These are phyloP conservation scores for Pseudocercospora cruenta DNA, from an alignment of 2,329 filamentous ascomycete species.

Conservation along the genomic window DNA sequence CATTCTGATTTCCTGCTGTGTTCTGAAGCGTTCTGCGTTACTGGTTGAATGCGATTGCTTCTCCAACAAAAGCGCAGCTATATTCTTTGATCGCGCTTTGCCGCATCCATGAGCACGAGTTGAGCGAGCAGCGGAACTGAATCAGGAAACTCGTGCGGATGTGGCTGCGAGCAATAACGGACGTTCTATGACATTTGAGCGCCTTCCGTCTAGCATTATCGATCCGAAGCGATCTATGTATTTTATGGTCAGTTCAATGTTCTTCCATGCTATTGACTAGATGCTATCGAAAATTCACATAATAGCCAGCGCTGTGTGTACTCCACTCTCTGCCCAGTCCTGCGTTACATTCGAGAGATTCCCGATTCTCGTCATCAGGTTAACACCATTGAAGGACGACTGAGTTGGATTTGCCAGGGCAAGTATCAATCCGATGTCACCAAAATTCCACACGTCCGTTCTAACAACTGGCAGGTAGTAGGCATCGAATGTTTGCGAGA, in stretches of 20 bases:
- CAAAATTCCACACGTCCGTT: neutral
- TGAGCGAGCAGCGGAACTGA: too few species aligned
- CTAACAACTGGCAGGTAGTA: neutral
- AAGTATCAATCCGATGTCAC: neutral
- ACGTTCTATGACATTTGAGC: too few species aligned
- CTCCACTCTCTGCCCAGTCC: neutral
- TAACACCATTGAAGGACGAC: neutral
- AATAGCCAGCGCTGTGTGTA: neutral
- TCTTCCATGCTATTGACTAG: neutral
- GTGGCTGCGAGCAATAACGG: too few species aligned
- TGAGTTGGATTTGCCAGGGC: neutral
- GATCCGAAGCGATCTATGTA: neutral
- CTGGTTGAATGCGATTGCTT: too few species aligned
- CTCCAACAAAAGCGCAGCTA: too few species aligned
- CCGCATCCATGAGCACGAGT: too few species aligned
- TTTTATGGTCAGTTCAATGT: neutral
- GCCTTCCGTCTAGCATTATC: neutral
- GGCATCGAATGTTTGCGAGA: neutral
- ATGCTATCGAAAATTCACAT: neutral
- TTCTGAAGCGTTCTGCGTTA: too few species aligned
- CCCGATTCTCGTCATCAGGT: neutral
- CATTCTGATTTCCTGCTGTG: too few species aligned
- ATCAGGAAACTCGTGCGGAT: too few species aligned
- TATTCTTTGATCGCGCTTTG: too few species aligned
- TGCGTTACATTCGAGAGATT: neutral